Base-by-base conservation (phyloP, 108 stramenopile genomes). In the Conticribra weissflogii region DNA sequence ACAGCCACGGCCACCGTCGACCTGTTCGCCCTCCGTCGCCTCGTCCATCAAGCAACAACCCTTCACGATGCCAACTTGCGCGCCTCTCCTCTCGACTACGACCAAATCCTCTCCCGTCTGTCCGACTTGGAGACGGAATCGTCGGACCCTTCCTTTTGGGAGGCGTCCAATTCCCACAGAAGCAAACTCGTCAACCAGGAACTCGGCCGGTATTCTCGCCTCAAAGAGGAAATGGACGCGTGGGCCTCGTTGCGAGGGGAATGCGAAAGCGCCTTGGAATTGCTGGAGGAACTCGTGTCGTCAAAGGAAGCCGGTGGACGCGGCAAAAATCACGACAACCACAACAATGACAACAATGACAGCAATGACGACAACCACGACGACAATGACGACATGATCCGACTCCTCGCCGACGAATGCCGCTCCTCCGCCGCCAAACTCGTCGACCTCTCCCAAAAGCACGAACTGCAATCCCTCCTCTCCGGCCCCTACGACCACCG, bases 401-500 rank as follows among this genome's bases (percentile, higher is more conserved):
- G 28, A 60, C 54, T 72, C 19, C 56, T 61, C 3, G 12, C 72
- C 27, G 64, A 85, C 23, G 93, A 92, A 72, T 86, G 89, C 27
- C 29, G 74, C 19, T 17, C 25, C 0, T 68, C 79, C n/a, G 69
- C 82, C 0, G 50, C 63, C 29, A 36, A 71, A 4, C 60, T 92
- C 25, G 21, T 84, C n/a, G 55, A 82, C 17, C 82, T 86, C 47
- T 51, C 56, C 14, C 76, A 89, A 74, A 65, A 69, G 24, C 87
- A 89, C 64, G 85, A 92, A 61, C 63, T 92, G 45, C 83, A 89
- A 46, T 64, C 85, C 9, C 61, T 94, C 18, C 66, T 94, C 61
- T 46, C 81, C 23, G 93, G 90, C 14, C 87, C 87, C 3, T 91
- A 90, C 64, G 93, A 94, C 78, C 68, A 78, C 31, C 69, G 76